Percentiles rank a stretch among this genome's conserved stretches.
Evolutionary conservation across 805 yeast genomes (phyloP).

Genomic region (Wickerhamomyces tratensis): DNA sequence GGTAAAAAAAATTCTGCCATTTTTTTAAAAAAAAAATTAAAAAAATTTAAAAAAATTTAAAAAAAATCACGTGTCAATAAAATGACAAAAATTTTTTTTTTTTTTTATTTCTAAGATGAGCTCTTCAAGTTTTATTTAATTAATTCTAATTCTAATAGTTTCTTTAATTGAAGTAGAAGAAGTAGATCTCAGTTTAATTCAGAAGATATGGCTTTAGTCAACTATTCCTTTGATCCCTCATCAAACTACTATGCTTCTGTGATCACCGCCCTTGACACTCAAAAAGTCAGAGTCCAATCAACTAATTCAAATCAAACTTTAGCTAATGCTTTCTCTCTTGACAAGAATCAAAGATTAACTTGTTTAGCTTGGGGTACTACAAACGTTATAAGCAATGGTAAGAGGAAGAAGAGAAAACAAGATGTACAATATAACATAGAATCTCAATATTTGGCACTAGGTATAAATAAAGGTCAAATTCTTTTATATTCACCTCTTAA

Average conservation of each 20-base stretch:
- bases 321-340: conserved; percentile 41
- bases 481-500: conserved; percentile 60
- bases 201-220: conserved; percentile 6
- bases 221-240: conserved; percentile 49
- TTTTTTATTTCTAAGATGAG: no score
- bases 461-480: conserved; percentile 55
- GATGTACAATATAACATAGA: conserved; percentile 20
- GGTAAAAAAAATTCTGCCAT: no score
- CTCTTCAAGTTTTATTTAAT: no score
- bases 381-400: conserved; percentile 1
- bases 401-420: conserved; percentile 14
- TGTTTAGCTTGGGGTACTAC: conserved; percentile 42
- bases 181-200: no score
- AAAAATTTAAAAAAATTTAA: no score
- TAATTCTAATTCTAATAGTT: no score
- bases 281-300: conserved; percentile 57
- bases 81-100: no score
- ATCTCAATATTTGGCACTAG: conserved; percentile 44
- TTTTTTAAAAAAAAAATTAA: no score
- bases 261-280: conserved; percentile 59
- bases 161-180: no score
- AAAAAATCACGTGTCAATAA: no score
- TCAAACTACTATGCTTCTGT: conserved; percentile 59
- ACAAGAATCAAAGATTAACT: conserved; percentile 39
- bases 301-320: conserved; percentile 29